Percentiles rank a stretch among this genome's conserved stretches.
These are phyloP conservation scores for Capsella bursapastoris DNA, from an alignment of 345 rosid species.

Conservation along the genomic window DNA sequence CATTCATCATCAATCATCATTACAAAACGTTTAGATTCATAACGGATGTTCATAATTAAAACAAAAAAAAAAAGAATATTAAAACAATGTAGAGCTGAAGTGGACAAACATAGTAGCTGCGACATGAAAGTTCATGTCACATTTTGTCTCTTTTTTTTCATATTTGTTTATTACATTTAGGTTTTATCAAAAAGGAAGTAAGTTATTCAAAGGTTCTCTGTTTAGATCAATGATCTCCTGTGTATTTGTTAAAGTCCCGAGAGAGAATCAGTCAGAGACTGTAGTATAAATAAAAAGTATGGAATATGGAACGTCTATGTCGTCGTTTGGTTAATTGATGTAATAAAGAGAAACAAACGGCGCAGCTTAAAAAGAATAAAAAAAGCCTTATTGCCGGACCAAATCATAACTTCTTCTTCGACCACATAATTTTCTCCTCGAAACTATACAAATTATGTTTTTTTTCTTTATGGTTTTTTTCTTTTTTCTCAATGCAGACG, in stretches of 20 bases:
- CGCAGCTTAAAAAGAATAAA: slow-evolving; percentile 68
- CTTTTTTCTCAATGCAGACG: slow-evolving; percentile 51
- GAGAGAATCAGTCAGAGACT: slow-evolving; percentile 45
- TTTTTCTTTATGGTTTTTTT: not conserved
- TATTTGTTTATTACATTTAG: slow-evolving; percentile 12
- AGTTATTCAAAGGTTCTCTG: slow-evolving; percentile 35
- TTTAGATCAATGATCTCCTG: slow-evolving; percentile 36
- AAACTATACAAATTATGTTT: slow-evolving; percentile 18
- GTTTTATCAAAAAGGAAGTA: slow-evolving; percentile 29
- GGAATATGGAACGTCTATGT: slow-evolving; percentile 63
- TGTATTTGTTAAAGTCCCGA: slow-evolving; percentile 46
- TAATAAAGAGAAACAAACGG: slow-evolving; percentile 74
- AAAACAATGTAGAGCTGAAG: slow-evolving; percentile 33
- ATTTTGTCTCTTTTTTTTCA: slow-evolving; percentile 26
- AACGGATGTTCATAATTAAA: no score
- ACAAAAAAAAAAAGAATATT: not conserved
- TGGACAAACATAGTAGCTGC: slow-evolving; percentile 41
- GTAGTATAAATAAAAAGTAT: slow-evolving; percentile 36
- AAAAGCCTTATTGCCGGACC: slow-evolving; percentile 55
- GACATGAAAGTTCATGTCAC: slow-evolving; percentile 47
- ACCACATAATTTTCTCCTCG: slow-evolving; percentile 43
- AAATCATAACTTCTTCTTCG: slow-evolving; percentile 39
- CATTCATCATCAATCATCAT: slow-evolving; percentile 34
- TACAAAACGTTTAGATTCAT: not conserved
- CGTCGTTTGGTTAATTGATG: slow-evolving; percentile 62